Evolutionary conservation across 768 basidiomycete genomes (phyloP).

Genomic region (Mycena venus): DNA sequence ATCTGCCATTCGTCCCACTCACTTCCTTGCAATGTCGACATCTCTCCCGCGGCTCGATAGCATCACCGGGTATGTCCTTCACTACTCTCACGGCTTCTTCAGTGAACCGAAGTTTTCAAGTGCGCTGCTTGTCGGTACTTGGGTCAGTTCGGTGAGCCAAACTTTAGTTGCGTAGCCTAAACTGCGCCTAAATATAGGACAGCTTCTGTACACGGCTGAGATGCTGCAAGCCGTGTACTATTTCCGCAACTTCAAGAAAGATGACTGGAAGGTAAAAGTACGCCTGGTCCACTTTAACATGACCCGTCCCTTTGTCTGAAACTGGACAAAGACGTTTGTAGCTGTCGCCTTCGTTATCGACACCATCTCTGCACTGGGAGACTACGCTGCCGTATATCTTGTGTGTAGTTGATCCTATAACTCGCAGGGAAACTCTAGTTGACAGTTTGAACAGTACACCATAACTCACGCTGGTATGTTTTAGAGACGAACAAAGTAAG

Average conservation of each 20-base stretch:
- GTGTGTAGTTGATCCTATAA: neutral
- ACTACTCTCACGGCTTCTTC: too few relatives aligned
- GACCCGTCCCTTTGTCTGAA: neutral
- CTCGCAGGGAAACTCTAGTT: too few relatives aligned
- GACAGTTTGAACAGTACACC: too few relatives aligned
- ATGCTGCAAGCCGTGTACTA: neutral
- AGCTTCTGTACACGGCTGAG: neutral
- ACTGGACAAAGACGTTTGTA: neutral
- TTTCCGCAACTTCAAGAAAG: neutral
- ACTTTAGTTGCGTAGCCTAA: neutral
- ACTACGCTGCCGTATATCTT: neutral
- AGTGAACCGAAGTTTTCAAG: neutral
- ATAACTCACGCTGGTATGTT: neutral
- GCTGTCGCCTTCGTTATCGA: neutral
- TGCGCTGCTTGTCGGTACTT: neutral
- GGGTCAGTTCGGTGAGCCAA: neutral
- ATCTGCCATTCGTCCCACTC: too few relatives aligned
- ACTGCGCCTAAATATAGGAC: neutral
- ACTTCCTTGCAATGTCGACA: too few relatives aligned
- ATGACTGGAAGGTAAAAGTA: neutral
- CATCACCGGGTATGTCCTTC: too few relatives aligned
- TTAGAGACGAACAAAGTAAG: neutral
- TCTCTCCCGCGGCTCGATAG: too few relatives aligned
- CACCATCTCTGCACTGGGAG: neutral
- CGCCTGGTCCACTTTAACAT: too few relatives aligned